Percentiles rank a stretch among this genome's conserved stretches.
phyloP scores from a whole-genome alignment of 2,329 filamentous ascomycete genomes.

The Drechslera avenae region DNA sequence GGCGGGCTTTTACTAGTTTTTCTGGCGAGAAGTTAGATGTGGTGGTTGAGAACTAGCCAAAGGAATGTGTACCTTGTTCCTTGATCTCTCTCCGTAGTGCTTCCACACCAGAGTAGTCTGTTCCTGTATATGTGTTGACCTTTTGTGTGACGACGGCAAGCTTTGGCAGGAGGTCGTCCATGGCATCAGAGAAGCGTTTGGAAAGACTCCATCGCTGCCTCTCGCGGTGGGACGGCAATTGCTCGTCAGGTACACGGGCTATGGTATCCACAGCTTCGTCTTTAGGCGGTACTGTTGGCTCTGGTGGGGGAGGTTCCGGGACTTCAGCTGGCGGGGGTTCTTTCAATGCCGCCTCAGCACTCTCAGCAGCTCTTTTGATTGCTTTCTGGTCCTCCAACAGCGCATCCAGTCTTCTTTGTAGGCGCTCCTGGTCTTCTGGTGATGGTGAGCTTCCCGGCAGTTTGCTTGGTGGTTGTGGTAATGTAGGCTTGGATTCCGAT shows the following conservation, averaged over 20 bases:
- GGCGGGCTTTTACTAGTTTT: conserved; percentile 62
- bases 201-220: conserved; percentile 61
- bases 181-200: conserved; percentile 70
- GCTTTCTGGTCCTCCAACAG: conserved; percentile 16
- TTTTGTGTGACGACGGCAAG: conserved; percentile 84
- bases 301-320: conserved; percentile 11
- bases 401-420: conserved; percentile 21
- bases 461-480: conserved; percentile 8
- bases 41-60: neutral
- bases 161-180: conserved; percentile 88
- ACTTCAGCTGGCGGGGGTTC: conserved; percentile 2
- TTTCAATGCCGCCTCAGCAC: conserved; percentile 8
- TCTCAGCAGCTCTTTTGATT: conserved; percentile 10
- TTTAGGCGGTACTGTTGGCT: conserved; percentile 10
- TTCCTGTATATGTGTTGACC: conserved; percentile 89
- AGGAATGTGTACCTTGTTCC: conserved; percentile 58
- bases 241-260: conserved; percentile 43
- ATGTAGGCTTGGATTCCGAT: conserved; percentile 12
- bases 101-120: conserved; percentile 86
- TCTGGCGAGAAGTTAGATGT: conserved; percentile 47
- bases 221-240: conserved; percentile 60
- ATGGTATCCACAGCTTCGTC: conserved; percentile 34
- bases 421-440: conserved; percentile 22
- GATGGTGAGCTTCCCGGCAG: conserved; percentile 16
- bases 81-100: conserved; percentile 79